Conservation (phyloP, 805 yeast species). For the Hermanozyma aechmeae region DNA sequence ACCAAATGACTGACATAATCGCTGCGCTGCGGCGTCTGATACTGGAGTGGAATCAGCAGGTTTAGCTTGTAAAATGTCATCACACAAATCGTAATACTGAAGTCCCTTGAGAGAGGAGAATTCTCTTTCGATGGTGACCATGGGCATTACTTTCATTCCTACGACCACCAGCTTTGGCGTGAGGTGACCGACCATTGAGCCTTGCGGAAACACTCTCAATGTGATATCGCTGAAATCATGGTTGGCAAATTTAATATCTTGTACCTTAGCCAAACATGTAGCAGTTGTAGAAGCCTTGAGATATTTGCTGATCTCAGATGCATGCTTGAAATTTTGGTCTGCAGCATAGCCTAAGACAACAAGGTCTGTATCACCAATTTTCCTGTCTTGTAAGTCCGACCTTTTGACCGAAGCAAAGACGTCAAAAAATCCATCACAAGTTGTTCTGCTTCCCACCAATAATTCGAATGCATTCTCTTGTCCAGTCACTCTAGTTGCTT, state of each 20-base stretch:
- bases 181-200: constrained; percentile 43
- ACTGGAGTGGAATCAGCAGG: constrained; percentile 39
- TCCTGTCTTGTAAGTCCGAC: constrained; percentile 38
- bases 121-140: constrained; percentile 92
- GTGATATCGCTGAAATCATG: constrained; percentile 69
- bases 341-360: constrained; percentile 43
- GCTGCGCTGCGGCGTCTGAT: constrained; percentile 26
- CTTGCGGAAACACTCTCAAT: constrained; percentile 51
- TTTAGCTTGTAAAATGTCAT: constrained; percentile 54
- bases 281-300: constrained; percentile 19
- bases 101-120: constrained; percentile 76
- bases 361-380: constrained; percentile 68
- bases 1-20: constrained; percentile 39
- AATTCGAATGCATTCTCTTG: constrained; percentile 55
- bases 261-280: constrained; percentile 76
- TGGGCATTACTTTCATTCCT: constrained; percentile 70
- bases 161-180: constrained; percentile 56
- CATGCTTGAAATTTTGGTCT: constrained; percentile 6
- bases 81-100: constrained; percentile 69
- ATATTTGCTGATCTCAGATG: constrained; percentile 8
- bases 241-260: constrained; percentile 57
- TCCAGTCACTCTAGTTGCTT: constrained; percentile 58
- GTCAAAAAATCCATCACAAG: constrained; percentile 82
- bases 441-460: constrained; percentile 68
- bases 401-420: constrained; percentile 66